Percentiles rank a stretch among this genome's conserved stretches.
Conservation (phyloP, 2,329 filamentous ascomycete species). For the Penicillium sp. region DNA sequence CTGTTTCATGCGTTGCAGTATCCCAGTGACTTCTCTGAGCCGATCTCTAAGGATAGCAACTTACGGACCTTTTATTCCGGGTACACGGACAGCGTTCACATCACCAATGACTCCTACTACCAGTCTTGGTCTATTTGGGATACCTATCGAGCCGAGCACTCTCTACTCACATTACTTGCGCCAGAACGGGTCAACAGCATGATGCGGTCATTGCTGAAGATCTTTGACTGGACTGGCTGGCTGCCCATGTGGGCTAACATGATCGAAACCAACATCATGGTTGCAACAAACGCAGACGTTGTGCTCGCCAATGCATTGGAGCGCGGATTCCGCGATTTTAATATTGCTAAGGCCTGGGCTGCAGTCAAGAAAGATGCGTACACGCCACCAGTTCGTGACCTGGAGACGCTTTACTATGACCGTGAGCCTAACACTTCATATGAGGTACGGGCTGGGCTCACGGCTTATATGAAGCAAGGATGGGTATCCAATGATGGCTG, state of each 20-base stretch:
- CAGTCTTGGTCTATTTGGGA: conserved; percentile 55
- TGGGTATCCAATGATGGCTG: conserved; percentile 52
- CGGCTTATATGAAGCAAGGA: conserved; percentile 45
- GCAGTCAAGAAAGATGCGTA: conserved; percentile 49
- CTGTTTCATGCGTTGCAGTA: conserved; percentile 51
- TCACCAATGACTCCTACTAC: conserved; percentile 48
- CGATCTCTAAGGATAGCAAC: conserved; percentile 23
- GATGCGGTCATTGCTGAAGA: conserved; percentile 48
- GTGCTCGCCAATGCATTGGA: conserved; percentile 50
- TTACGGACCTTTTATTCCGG: conserved; percentile 46
- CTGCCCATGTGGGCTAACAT: conserved; percentile 53
- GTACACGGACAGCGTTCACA: conserved; percentile 48
- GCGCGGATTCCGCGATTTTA: conserved; percentile 45
- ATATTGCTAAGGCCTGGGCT: conserved; percentile 46
- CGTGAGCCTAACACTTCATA: conserved; percentile 48
- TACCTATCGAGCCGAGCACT: conserved; percentile 51
- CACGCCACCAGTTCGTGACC: conserved; percentile 46
- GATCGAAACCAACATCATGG: conserved; percentile 54
- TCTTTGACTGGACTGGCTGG: conserved; percentile 50
- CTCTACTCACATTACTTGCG: conserved; percentile 47
- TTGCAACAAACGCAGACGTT: conserved; percentile 50
- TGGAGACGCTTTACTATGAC: conserved; percentile 48
- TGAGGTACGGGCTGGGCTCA: conserved; percentile 49
- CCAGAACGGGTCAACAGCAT: conserved; percentile 50
- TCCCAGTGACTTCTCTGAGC: conserved; percentile 51